Evolutionary conservation across 176 grass and related monocot genomes (phyloP), one percentile per base, ranked within the genome.

Genomic region (Phoenix roebelenii): DNA sequence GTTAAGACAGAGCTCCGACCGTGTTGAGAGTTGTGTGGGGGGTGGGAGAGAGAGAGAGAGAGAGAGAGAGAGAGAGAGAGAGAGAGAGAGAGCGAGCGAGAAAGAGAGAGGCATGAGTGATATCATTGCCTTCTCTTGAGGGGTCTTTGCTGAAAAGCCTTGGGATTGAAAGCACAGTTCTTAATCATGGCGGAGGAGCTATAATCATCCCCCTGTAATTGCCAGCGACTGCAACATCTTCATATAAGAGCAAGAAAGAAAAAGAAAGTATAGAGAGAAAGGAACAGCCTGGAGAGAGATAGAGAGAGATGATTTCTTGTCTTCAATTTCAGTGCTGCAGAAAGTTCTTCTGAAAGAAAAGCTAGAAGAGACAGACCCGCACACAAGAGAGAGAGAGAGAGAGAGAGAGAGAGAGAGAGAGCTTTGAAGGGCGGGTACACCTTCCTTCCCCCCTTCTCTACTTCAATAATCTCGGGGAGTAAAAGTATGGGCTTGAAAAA

Each of bases 121-220:
- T 64, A 70, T 74, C 65, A 81, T 75, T 70, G 59, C 52, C 51
- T 60, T 74, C 67, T 30, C 71, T 63, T 66, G 32, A 44, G 22
- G 62, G 17, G 51, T 39, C 64, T 65, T 28, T 49, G 68, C 71
- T 68, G 68, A 60, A 72, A 73, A 74, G 59, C 24, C 52, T 71
- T 71, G 79, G 60, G 72, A 82, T 76, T 22, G 59, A 62, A 73
- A 59, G 59, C 52, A 59, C 12, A 44, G 50, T 57, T 30, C 63
- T 55, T 70, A 49, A 70, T 52, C 50, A 57, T 66, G 35, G 57
- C 53, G 2, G 35, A 44, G 12, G 50, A 59, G 10, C 7, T 60
- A 62, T 50, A 72, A 76, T 82, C 72, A 76, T 81, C 72, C 49
- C 67, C 54, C 63, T 80, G 22, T 73, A 67, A 79, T 79, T 80